Evolutionary conservation across 306 rosid genomes (phyloP).

Genomic region (Canavalia ensiformis): DNA sequence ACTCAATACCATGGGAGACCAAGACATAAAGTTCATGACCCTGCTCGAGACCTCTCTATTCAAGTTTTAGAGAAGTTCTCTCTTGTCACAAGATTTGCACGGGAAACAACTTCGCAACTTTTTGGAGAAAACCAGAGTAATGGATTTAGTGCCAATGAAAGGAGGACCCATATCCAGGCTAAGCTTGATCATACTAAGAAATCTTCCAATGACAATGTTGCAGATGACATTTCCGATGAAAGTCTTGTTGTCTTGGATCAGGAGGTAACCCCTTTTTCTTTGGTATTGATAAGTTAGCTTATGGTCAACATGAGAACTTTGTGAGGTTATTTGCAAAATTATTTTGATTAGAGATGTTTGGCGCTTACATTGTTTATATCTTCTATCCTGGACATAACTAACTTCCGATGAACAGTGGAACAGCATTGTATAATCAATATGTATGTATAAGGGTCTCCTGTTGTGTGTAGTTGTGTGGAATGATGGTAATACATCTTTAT

Average conservation of each 20-base stretch:
- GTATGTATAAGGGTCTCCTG: background rate
- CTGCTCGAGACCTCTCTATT: constrained; percentile 92
- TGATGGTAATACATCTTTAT: constrained; percentile 17
- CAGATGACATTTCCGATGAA: constrained; percentile 53
- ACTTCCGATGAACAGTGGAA: background rate
- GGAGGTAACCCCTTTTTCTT: constrained; percentile 65
- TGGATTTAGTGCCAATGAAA: constrained; percentile 68
- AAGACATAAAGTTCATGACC: constrained; percentile 76
- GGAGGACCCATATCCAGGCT: constrained; percentile 61
- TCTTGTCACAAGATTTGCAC: constrained; percentile 96
- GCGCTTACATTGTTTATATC: constrained; percentile 15
- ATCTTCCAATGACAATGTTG: constrained; percentile 56
- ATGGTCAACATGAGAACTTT: constrained; percentile 1
- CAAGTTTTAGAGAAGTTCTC: constrained; percentile 96
- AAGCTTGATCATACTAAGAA: constrained; percentile 58
- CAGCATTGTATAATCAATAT: constrained; percentile 4
- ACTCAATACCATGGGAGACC: constrained; percentile 71
- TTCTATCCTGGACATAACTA: constrained; percentile 23
- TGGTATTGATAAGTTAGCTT: constrained; percentile 24
- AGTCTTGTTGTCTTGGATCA: constrained; percentile 64
- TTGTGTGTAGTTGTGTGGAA: constrained; percentile 17
- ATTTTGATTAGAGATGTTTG: constrained; percentile 29
- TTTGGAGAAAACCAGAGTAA: constrained; percentile 80
- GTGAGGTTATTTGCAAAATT: constrained; percentile 1
- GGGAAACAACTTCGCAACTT: constrained; percentile 97